Base-by-base conservation (phyloP, 345 rosid genomes). In the Turritis glabra region DNA sequence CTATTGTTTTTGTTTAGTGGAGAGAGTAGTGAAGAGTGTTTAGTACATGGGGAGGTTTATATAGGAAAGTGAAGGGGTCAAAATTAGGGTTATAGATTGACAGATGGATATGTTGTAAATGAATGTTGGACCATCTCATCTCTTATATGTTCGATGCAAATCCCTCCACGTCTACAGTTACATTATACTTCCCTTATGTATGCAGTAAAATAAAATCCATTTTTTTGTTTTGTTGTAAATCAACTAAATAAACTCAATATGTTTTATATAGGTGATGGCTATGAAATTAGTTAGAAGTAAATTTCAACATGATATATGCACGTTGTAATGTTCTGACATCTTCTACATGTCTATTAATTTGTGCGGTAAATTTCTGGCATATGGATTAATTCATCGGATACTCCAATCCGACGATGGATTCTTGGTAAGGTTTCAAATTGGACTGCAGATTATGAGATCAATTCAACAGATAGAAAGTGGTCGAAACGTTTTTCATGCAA, bases 111-210 rank as follows among this genome's bases (percentile, higher is more conserved):
- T 27, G 32, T 23, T 43, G 23, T 76, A 52, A 53, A 53, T 61
- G 22, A 61, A 53, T 61, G 59, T 53, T 62, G 59, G 59, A 53
- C 80, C 71, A 35, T 69, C 58, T 62, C 79, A 75, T 67, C 63
- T 68, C 74, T 30, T 75, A 67, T 52, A 3, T 75, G 74, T 75
- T 67, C 41, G 62, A 59, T 40, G 46, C 62, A 51, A 13, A 75
- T 58, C 68, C 21, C 22, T 69, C 75, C 79, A 76, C 79, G 79
- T 52, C 9, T 32, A 61, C 46, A 58, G 35, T 21, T 58, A 67
- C 67, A 50, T 50, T 67, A 44, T 58, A 37, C 23, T 37, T 57
- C 52, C 58, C 52, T 44, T 52, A 43, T 27, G 41, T 61, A 51
- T 29, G 32, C 21, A 12, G 38, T 32, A 23, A 30, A 65, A 17